Conservation (phyloP, 768 basidiomycete species). For the Mycena galericulata region DNA sequence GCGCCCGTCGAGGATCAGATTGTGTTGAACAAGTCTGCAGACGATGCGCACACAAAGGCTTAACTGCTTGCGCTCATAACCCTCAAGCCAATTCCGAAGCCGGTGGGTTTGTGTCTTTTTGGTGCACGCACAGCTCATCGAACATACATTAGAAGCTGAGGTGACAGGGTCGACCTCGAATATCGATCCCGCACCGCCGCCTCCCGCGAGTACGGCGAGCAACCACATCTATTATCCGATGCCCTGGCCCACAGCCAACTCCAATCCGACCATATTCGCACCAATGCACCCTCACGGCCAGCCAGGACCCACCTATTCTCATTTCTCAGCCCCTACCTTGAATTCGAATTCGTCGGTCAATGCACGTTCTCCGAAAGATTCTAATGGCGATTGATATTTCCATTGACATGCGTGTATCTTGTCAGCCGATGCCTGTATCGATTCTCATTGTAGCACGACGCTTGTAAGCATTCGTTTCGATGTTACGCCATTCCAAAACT, state of each 20-base stretch:
- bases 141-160: neutral
- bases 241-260: neutral
- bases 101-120: neutral
- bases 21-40: constrained; percentile 25
- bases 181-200: neutral
- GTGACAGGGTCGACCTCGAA: neutral
- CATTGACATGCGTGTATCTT: neutral
- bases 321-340: neutral
- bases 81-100: neutral
- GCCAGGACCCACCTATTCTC: neutral
- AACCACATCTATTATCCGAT: neutral
- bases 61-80: neutral
- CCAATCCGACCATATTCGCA: constrained; percentile 7
- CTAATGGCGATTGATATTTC: neutral
- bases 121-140: neutral
- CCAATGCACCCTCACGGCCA: neutral
- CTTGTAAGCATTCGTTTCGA: neutral
- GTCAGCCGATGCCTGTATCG: neutral
- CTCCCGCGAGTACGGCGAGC: neutral
- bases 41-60: too few relatives aligned
- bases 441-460: neutral
- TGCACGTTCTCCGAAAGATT: neutral
- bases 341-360: neutral
- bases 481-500: neutral
- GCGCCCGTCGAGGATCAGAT: neutral